These are phyloP conservation scores for Penicillium diatomitis DNA, from an alignment of 495 filamentous ascomycete species.

Conservation along the genomic window DNA sequence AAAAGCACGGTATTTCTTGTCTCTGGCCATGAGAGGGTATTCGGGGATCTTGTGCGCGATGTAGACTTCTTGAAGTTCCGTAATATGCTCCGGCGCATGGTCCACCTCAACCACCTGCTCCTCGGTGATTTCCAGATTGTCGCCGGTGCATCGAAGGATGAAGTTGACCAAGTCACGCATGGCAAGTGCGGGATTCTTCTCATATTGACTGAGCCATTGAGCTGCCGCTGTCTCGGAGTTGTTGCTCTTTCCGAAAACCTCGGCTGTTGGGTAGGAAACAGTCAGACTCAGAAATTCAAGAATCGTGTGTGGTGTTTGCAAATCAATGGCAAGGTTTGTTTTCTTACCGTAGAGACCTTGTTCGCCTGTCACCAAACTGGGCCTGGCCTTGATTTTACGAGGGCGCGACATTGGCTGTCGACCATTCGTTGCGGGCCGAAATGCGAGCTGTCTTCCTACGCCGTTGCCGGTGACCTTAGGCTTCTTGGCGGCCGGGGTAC, in stretches of 20 bases:
- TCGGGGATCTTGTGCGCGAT: constrained; percentile 71
- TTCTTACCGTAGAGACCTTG: constrained; percentile 70
- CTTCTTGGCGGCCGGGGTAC: constrained; percentile 34
- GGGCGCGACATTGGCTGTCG: constrained; percentile 29
- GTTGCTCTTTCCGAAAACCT: constrained; percentile 68
- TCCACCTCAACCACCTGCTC: constrained; percentile 85
- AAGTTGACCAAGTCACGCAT: constrained; percentile 84
- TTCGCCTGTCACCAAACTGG: constrained; percentile 53
- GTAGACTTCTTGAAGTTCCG: constrained; percentile 74
- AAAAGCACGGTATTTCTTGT: constrained; percentile 63
- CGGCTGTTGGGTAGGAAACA: constrained; percentile 39
- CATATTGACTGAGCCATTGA: constrained; percentile 69
- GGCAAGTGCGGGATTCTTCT: constrained; percentile 53
- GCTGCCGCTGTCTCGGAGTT: constrained; percentile 66
- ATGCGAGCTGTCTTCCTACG: constrained; percentile 37
- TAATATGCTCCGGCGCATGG: constrained; percentile 56
- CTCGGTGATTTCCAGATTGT: constrained; percentile 58
- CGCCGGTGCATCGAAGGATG: constrained; percentile 73
- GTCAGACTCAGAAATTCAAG: no score
- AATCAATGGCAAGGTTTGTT: no score
- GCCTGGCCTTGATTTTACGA: constrained; percentile 48
- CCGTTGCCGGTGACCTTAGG: constrained; percentile 54
- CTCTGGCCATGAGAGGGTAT: constrained; percentile 84
- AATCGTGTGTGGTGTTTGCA: no score
- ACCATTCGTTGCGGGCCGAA: constrained; percentile 42